Conservation (phyloP, 495 filamentous ascomycete genomes). For the Copromyces sp. region DNA sequence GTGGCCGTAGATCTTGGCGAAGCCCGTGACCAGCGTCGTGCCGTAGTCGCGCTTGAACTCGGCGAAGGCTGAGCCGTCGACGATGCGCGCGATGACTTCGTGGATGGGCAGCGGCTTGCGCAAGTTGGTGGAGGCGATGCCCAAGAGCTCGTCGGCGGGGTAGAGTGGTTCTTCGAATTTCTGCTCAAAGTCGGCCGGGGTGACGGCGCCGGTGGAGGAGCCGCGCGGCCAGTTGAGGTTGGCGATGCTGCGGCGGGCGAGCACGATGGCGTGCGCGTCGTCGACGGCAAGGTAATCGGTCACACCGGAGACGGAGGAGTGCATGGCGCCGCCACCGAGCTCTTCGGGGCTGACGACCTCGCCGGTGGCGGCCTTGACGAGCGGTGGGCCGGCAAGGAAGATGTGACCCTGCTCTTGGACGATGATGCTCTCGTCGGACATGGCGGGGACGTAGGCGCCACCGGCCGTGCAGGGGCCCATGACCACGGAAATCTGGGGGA, state of each 20-base stretch:
- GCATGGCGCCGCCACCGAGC: constrained; percentile 84
- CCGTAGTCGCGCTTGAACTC: constrained; percentile 96
- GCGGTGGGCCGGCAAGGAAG: constrained; percentile 87
- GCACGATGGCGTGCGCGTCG: constrained; percentile 84
- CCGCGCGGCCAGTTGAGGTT: constrained; percentile 76
- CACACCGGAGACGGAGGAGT: constrained; percentile 86
- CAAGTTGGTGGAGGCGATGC: constrained; percentile 83
- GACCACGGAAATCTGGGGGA: constrained; percentile 90
- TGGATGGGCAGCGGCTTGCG: constrained; percentile 72
- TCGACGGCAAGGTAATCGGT: constrained; percentile 93
- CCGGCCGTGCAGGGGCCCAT: constrained; percentile 98
- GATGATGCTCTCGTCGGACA: constrained; percentile 97
- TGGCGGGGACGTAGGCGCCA: constrained; percentile 90
- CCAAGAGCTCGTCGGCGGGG: constrained; percentile 67
- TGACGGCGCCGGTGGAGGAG: constrained; percentile 4
- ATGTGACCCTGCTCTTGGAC: constrained; percentile 92
- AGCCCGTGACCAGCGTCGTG: constrained; percentile 83
- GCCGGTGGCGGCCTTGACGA: constrained; percentile 94
- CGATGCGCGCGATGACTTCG: constrained; percentile 89
- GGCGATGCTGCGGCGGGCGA: constrained; percentile 70
- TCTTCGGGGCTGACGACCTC: constrained; percentile 90
- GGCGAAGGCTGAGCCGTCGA: constrained; percentile 80
- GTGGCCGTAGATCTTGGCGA: constrained; percentile 82
- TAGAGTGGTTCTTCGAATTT: constrained; percentile 63
- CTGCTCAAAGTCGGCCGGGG: constrained; percentile 9